Evolutionary conservation across 2,329 filamentous ascomycete species (phyloP).

Genomic region (Penicillium decumbens): DNA sequence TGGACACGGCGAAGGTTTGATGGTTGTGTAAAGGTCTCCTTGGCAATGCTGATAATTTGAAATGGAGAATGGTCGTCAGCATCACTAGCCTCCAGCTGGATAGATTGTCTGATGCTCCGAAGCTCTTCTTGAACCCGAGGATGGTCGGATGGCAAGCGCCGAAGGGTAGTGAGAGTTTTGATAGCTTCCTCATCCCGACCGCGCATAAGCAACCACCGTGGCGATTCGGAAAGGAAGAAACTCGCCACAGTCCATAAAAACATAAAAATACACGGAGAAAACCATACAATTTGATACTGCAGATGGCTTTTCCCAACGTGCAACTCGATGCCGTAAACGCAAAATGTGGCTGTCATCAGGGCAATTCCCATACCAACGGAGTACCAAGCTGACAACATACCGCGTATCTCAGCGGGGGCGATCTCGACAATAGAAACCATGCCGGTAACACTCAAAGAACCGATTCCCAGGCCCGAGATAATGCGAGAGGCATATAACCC

Average conservation of each 20-base stretch:
- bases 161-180: constrained; percentile 26
- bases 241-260: constrained; percentile 23
- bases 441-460: not conserved
- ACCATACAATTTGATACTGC: constrained; percentile 34
- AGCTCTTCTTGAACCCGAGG: constrained; percentile 27
- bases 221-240: constrained; percentile 34
- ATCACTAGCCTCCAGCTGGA: constrained; percentile 8
- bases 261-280: constrained; percentile 30
- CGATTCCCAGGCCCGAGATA: not conserved
- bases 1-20: constrained; percentile 41
- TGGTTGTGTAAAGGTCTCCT: constrained; percentile 35
- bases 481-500: not conserved
- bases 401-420: not conserved
- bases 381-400: not conserved
- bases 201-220: constrained; percentile 34
- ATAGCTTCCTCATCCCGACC: constrained; percentile 28
- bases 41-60: constrained; percentile 13
- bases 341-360: not conserved
- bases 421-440: not conserved
- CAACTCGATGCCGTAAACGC: not conserved
- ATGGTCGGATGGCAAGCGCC: constrained; percentile 30
- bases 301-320: constrained; percentile 13
- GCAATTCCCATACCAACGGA: not conserved
- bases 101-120: constrained; percentile 25
- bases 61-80: constrained; percentile 9